Conservation (phyloP, 306 rosid genomes). For the Castanea sativa region DNA sequence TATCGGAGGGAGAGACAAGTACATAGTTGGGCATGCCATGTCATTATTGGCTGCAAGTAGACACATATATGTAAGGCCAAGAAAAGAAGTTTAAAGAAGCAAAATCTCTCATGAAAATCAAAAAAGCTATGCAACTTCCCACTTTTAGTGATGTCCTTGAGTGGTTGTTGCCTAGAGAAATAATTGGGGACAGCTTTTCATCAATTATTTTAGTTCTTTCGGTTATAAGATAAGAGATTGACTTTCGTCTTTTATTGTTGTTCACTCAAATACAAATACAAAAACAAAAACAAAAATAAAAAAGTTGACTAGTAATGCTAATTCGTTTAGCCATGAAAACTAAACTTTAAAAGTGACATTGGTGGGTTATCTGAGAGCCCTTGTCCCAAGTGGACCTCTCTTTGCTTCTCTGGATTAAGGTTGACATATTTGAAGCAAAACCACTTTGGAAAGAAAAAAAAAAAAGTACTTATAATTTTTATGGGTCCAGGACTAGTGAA, state of each 20-base stretch:
- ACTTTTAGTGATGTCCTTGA: slow-evolving; percentile 22
- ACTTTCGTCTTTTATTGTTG: slow-evolving; percentile 18
- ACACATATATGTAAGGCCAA: not conserved
- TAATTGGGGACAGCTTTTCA: slow-evolving; percentile 44
- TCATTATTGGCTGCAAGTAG: not conserved
- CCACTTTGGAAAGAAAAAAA: slow-evolving; percentile 21
- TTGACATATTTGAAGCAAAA: slow-evolving; percentile 34
- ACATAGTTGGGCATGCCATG: not conserved
- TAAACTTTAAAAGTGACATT: slow-evolving; percentile 3
- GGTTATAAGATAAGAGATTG: slow-evolving; percentile 28
- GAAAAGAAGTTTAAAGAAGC: slow-evolving; percentile 5
- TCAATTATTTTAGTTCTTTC: slow-evolving; percentile 29
- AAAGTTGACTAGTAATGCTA: slow-evolving; percentile 1
- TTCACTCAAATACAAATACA: not conserved
- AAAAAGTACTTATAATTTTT: not conserved
- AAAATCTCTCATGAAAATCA: not conserved
- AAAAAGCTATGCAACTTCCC: slow-evolving; percentile 19
- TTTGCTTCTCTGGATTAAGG: slow-evolving; percentile 19
- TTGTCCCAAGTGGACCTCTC: slow-evolving; percentile 10
- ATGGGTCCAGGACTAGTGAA: slow-evolving; percentile 28
- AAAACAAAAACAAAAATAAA: not conserved
- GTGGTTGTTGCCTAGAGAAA: slow-evolving; percentile 20
- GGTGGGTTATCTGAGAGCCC: slow-evolving; percentile 7
- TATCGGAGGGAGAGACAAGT: not conserved
- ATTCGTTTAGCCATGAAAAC: slow-evolving; percentile 3